Conservation (phyloP, 805 yeast genomes). For the Ogataea dorogensis region DNA sequence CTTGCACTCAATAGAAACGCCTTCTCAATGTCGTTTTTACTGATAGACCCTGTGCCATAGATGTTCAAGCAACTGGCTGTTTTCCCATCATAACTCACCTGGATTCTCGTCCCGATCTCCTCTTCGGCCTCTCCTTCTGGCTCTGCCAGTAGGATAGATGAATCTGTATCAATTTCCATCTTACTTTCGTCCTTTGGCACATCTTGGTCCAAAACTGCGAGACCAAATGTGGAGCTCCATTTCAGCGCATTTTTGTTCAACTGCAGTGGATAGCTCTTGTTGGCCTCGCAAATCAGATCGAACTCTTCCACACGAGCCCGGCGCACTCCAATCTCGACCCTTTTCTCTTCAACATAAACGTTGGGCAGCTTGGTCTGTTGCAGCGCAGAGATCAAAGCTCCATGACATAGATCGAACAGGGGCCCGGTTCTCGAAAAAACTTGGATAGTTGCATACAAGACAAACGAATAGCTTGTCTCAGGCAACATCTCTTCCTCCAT, state of each 20-base stretch:
- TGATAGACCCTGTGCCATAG: conserved; percentile 48
- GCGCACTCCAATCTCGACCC: conserved; percentile 39
- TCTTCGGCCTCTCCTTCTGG: conserved; percentile 87
- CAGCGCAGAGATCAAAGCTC: conserved; percentile 63
- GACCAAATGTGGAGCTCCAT: conserved; percentile 57
- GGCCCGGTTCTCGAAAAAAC: conserved; percentile 85
- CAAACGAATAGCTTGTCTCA: conserved; percentile 51
- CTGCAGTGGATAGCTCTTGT: conserved; percentile 36
- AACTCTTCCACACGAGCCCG: conserved; percentile 43
- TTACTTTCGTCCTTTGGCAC: conserved; percentile 38
- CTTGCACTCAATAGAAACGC: conserved; percentile 47
- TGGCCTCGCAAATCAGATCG: conserved; percentile 57
- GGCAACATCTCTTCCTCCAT: conserved; percentile 31
- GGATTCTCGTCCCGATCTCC: conserved; percentile 53
- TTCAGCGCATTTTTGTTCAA: conserved; percentile 41
- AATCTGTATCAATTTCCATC: conserved; percentile 30
- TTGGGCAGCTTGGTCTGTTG: conserved; percentile 60
- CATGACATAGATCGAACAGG: conserved; percentile 72
- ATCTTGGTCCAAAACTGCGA: conserved; percentile 36
- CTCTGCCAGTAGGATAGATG: conserved; percentile 59
- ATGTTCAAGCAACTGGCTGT: conserved; percentile 46
- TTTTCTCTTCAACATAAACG: conserved; percentile 62
- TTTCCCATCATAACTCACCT: conserved; percentile 37
- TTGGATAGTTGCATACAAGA: conserved; percentile 68
- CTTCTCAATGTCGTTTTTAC: conserved; percentile 44